Evolutionary conservation across 352 stramenopile species (phyloP), one percentile per base, ranked within the genome.

Genomic region (Pythium brachiatum): DNA sequence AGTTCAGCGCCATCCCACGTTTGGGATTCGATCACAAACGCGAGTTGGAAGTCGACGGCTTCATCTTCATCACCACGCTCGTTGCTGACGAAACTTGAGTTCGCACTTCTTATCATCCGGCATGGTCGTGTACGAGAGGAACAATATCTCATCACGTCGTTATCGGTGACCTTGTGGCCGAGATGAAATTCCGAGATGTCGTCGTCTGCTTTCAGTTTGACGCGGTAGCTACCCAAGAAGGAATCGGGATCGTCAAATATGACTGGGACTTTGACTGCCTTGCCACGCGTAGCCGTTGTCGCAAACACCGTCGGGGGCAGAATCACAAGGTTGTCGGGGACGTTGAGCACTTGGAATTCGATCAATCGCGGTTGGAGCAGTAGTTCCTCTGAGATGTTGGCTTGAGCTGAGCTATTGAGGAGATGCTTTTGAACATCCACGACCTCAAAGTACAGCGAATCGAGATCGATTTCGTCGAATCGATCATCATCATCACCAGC

Each of bases 171-270:
- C 9, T 53, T 38, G 43, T 79, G 72, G 2, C 76, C 78, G 25
- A 92, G 55, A 15, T 77, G 53, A n/a, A 90, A 75, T 13, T 60
- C 61, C 0, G 67, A 78, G 7, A 57, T n/a, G 3, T 63, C 60
- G 18, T 82, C 69, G 27, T 60, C 57, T 23, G 78, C 68, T 51
- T 84, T 65, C 11, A 92, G 59, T 20, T 61, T 72, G 7, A 83
- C 68, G 51, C 76, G 64, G 44, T 90, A 92, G 5, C 53, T 34
- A n/a, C 70, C 70, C 4, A 57, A 66, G 47, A 59, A 74, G 12
- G 57, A 62, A 52, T 92, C 81, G 0, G 79, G 69, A 52, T 90
- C 79, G 8, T 81, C 64, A 36, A 92, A 92, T 2, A 51, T 55
- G 27, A 90, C 65, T 18, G 83, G 78, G 2, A 75, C 74, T 7